Conservation (phyloP, 176 grass and related monocot genomes). For the Lolium rigidum region DNA sequence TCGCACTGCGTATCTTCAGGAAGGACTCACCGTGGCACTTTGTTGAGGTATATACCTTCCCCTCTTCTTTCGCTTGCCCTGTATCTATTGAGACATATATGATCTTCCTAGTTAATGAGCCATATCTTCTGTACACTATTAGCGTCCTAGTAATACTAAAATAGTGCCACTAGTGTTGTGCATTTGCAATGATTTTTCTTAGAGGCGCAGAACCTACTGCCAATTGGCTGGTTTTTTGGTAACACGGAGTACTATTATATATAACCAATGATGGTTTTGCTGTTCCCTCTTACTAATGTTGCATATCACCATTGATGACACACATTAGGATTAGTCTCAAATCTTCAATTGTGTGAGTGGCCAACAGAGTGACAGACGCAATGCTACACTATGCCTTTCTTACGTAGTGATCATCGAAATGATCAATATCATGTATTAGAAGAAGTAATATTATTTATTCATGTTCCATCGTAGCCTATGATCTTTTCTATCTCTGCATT, state of each 20-base stretch:
- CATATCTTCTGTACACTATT: background rate
- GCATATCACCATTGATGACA: background rate
- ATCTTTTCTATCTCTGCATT: background rate
- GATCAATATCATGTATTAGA: background rate
- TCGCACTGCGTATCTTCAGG: background rate
- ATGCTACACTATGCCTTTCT: no score
- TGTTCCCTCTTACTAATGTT: background rate
- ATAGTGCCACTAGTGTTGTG: background rate
- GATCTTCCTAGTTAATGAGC: background rate
- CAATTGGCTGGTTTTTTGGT: background rate
- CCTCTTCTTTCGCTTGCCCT: background rate
- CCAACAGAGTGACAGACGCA: no score
- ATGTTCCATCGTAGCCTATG: background rate
- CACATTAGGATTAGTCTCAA: background rate
- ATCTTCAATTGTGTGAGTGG: background rate
- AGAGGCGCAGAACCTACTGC: background rate
- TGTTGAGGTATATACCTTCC: slow-evolving; percentile 22
- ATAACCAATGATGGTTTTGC: background rate
- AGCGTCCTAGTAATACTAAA: background rate
- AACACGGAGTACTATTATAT: background rate
- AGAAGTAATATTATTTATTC: background rate
- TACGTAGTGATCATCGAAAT: background rate
- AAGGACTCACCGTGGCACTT: background rate
- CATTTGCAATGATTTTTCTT: background rate
- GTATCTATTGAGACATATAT: background rate